Percentiles rank a stretch among this genome's conserved stretches.
Conservation (phyloP, 331 rosid genomes). For the Malus hybrid region DNA sequence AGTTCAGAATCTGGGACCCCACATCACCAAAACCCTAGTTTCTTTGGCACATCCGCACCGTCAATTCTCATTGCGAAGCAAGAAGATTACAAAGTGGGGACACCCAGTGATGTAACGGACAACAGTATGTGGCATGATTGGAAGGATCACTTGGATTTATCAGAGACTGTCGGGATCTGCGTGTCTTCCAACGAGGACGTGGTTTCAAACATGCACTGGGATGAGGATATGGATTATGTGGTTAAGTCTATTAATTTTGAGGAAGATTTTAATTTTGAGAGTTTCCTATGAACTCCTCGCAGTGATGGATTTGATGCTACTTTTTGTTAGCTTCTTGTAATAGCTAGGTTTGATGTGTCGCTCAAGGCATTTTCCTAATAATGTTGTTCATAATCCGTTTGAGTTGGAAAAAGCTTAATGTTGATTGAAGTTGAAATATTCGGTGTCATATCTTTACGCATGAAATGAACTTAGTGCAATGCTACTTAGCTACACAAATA, state of each 20-base stretch:
- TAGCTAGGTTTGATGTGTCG: neutral
- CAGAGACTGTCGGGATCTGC: slow-evolving; percentile 10
- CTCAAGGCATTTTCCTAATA: neutral
- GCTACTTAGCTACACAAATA: no score
- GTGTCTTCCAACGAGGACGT: slow-evolving; percentile 13
- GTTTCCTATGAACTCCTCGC: neutral
- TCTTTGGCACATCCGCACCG: neutral
- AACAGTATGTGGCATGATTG: slow-evolving; percentile 47
- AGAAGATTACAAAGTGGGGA: slow-evolving; percentile 15
- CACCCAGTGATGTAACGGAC: slow-evolving; percentile 25
- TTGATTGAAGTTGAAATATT: no score
- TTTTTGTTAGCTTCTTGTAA: neutral
- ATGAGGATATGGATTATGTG: slow-evolving; percentile 22
- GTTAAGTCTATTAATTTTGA: slow-evolving; percentile 15
- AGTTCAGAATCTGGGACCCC: slow-evolving; percentile 6
- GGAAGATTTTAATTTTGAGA: slow-evolving; percentile 25
- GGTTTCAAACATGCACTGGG: slow-evolving; percentile 18
- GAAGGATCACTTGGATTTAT: slow-evolving; percentile 31
- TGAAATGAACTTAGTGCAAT: no score
- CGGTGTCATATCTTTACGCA: no score
- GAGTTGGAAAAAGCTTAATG: neutral
- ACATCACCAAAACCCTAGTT: neutral
- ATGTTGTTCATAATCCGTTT: neutral
- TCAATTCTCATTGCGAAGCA: slow-evolving; percentile 10
- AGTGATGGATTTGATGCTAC: neutral